phyloP scores from a whole-genome alignment of 352 stramenopile species.

The Globisporangium nunn region DNA sequence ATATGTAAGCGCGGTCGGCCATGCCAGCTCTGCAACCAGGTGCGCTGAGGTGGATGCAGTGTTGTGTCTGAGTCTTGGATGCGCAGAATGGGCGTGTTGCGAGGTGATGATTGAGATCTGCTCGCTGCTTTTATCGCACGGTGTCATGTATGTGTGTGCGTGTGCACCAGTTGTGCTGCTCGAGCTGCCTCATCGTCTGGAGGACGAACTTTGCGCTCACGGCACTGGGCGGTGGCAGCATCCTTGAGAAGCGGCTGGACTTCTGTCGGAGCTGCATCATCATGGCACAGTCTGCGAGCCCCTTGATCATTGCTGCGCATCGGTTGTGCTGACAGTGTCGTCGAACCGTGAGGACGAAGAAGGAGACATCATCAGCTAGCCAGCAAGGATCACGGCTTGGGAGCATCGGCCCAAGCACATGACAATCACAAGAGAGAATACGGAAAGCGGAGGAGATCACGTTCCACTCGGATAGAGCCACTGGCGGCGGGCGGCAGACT shows the following conservation, averaged over 20 bases:
- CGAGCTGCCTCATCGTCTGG: constrained; percentile 13
- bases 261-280: constrained; percentile 16
- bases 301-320: constrained; percentile 10
- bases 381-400: no score
- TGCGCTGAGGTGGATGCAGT: not conserved
- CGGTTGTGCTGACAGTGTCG: constrained; percentile 2
- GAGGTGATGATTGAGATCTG: not conserved
- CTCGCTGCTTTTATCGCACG: not conserved
- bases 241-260: constrained; percentile 11
- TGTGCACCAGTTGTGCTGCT: constrained; percentile 11
- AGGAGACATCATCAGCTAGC: no score
- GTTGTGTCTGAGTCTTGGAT: not conserved
- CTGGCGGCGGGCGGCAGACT: not conserved
- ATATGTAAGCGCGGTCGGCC: constrained; percentile 8
- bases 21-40: constrained; percentile 16
- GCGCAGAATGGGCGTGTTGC: no score
- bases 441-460: not conserved
- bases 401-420: no score
- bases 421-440: not conserved
- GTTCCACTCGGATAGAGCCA: not conserved
- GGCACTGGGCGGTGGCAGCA: constrained; percentile 7
- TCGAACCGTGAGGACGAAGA: not conserved
- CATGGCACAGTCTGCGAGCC: constrained; percentile 4
- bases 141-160: not conserved
- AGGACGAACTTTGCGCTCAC: constrained; percentile 13